Conservation (phyloP, 2,329 filamentous ascomycete genomes). For the Pyrenochaeta sp. region DNA sequence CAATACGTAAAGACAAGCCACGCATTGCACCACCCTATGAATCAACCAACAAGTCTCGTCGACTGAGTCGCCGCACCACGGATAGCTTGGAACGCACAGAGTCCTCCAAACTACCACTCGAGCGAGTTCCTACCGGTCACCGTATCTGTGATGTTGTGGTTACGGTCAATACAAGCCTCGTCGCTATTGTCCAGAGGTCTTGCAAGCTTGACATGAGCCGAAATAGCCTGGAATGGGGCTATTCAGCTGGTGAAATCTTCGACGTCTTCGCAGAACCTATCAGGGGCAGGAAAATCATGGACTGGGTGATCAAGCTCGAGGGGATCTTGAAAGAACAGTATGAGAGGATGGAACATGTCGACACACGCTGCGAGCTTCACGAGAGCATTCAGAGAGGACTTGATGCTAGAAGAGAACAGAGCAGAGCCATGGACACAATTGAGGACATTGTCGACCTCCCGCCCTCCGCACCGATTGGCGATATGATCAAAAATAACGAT, state of each 20-base stretch:
- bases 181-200: conserved; percentile 13
- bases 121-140: conserved; percentile 43
- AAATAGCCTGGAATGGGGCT: conserved; percentile 33
- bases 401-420: conserved; percentile 5
- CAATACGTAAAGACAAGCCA: not conserved
- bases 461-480: not conserved
- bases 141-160: conserved; percentile 35
- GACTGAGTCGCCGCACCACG: conserved; percentile 13
- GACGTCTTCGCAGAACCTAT: conserved; percentile 15
- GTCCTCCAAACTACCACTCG: conserved; percentile 51
- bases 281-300: conserved; percentile 10
- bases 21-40: not conserved
- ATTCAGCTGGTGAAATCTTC: conserved; percentile 13
- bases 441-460: not conserved
- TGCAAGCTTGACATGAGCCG: conserved; percentile 28
- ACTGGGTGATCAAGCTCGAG: conserved; percentile 29
- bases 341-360: conserved; percentile 12
- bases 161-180: not conserved
- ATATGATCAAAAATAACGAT: not conserved
- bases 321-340: conserved; percentile 14
- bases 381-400: conserved; percentile 21
- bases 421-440: not conserved
- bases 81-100: conserved; percentile 35
- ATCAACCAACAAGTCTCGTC: not conserved
- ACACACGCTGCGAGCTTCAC: conserved; percentile 18